Evolutionary conservation across 2,329 filamentous ascomycete genomes (phyloP).

Genomic region (Aureobasidium sp.): DNA sequence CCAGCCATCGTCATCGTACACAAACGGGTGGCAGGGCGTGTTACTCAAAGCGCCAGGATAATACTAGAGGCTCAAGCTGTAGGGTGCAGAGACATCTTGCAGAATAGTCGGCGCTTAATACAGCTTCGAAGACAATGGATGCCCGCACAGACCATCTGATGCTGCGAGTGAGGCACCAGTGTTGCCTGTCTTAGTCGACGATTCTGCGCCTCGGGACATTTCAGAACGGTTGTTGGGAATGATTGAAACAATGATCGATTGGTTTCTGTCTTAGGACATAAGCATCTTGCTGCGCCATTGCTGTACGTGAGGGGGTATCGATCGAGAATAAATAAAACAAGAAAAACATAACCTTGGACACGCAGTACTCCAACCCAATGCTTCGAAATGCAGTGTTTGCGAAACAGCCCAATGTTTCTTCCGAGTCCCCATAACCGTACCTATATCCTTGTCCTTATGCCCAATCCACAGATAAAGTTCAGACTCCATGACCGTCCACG

Average conservation of each 20-base stretch:
- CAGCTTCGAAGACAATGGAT: background rate
- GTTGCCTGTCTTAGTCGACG: background rate
- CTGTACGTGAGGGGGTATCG: constrained; percentile 2
- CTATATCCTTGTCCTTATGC: background rate
- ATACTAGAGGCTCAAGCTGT: background rate
- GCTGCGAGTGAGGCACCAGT: background rate
- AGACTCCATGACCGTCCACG: background rate
- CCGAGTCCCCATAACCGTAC: background rate
- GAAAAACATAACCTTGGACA: background rate
- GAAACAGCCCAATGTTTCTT: background rate
- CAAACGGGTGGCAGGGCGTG: background rate
- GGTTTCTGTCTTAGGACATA: background rate
- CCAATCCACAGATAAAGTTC: background rate
- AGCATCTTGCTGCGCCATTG: background rate
- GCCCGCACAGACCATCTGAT: background rate
- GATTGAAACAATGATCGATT: background rate
- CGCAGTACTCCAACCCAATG: constrained; percentile 5
- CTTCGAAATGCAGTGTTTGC: background rate
- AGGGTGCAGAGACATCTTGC: constrained; percentile 8
- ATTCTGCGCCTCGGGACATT: background rate
- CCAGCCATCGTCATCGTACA: constrained; percentile 6
- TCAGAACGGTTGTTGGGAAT: background rate
- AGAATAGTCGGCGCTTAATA: constrained; percentile 9
- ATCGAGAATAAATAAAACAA: background rate
- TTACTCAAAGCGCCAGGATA: background rate